Conservation (phyloP, 169 alveolate genomes). For the Blepharisma undulans region DNA sequence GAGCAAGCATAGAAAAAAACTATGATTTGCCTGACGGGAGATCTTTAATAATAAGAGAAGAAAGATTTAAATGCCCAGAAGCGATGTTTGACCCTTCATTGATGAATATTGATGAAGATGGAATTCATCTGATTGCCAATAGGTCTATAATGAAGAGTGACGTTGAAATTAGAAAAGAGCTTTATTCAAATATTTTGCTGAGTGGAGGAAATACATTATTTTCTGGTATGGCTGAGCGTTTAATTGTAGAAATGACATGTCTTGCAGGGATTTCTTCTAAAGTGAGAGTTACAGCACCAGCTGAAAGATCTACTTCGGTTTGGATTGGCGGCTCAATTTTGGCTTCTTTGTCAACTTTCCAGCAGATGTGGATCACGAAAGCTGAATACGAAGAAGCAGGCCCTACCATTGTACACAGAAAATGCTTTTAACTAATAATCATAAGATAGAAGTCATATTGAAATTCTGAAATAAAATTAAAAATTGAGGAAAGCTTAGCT, state of each 20-base stretch:
- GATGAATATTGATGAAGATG: constrained; percentile 80
- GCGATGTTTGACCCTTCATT: constrained; percentile 81
- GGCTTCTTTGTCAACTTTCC: constrained; percentile 95
- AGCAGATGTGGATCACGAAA: constrained; percentile 98
- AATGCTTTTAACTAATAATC: constrained; percentile 89
- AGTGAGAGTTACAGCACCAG: constrained; percentile 97
- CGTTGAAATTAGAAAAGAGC: constrained; percentile 79
- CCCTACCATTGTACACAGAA: constrained; percentile 97
- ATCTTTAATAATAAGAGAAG: constrained; percentile 68
- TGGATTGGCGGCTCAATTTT: constrained; percentile 99
- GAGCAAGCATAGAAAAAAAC: constrained; percentile 55
- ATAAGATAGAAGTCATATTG: not conserved
- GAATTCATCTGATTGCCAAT: constrained; percentile 75
- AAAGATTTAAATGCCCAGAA: constrained; percentile 87
- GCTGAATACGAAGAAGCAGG: constrained; percentile 98
- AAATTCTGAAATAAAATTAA: not conserved
- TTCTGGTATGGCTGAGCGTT: constrained; percentile 85
- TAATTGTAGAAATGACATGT: constrained; percentile 80
- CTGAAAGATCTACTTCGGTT: constrained; percentile 97
- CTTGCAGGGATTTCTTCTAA: constrained; percentile 89
- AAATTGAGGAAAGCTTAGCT: too few relatives aligned
- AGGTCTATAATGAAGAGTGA: constrained; percentile 83
- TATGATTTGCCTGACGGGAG: constrained; percentile 89
- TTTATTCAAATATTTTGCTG: constrained; percentile 75
- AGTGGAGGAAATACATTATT: constrained; percentile 89